Base-by-base conservation (phyloP, 2,329 filamentous ascomycete genomes). In the Cadophora sp. region DNA sequence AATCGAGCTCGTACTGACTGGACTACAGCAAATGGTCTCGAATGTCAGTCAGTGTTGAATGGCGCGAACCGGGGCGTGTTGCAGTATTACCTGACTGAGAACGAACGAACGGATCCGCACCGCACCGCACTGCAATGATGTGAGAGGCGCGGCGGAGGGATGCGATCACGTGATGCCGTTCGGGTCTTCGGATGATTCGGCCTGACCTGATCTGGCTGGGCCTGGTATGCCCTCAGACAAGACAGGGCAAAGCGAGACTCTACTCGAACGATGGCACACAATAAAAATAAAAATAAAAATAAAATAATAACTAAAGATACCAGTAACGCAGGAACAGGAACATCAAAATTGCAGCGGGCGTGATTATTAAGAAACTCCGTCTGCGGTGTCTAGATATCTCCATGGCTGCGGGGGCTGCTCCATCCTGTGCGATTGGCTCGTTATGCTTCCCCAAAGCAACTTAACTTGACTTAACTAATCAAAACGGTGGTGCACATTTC, bases 241-340 rank as follows among this genome's bases (percentile, higher is more conserved):
- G 43, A n/a, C n/a, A n/a, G 43, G 19, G 4, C 19, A 19, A 34
- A 34, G 5, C 31, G 9, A 34, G 5, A 34, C 31, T 9, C 31
- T 37, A 37, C 3, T 37, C 7, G 8, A 8, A 37, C 34, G 34
- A 37, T 37, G 7, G 34, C 9, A 37, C 34, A 37, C 34, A 37
- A 37, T 37, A 4, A 37, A 4, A n/a, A n/a, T n/a, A n/a, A n/a
- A n/a, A n/a, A n/a, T n/a, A n/a, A n/a, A n/a, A n/a, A n/a, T n/a
- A n/a, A n/a, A n/a, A n/a, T n/a, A n/a, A n/a, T n/a, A n/a, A n/a
- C n/a, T n/a, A 31, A 55, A 3, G 19, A 8, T 1, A 55, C 16
- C 51, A 31, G 27, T 5, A 55, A 55, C 27, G 51, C 51, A 55
- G 51, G 51, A 55, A 55, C 51, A n/a, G n/a, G n/a, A n/a, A n/a